Base-by-base conservation (phyloP, 192 early-diverging fungal genomes). In the Backusella circina region DNA sequence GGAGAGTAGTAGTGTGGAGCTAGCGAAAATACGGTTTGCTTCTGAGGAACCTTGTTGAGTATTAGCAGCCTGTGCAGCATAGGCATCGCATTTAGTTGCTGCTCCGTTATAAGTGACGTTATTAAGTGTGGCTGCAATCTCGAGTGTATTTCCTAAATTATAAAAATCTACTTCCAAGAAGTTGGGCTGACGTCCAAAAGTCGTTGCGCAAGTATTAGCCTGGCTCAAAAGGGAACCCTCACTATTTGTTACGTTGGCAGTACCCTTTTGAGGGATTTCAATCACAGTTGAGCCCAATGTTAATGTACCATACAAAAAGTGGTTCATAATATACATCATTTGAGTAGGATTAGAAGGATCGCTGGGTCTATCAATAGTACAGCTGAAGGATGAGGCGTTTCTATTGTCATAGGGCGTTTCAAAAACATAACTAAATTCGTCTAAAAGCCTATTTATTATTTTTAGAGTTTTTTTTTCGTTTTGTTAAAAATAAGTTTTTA, bases 81-180 rank as follows among this genome's bases (percentile, higher is more conserved):
- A 32, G 28, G 64, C 64, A 66, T 61, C 6, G 32, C 77, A 78
- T 32, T 78, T 28, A 5, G 73, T 65, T 30, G 64, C 26, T 7
- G 16, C 18, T 26, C 15, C 36, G 10, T 18, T 57, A 51, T 73
- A 78, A 37, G 77, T 73, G n/a, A 78, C 77, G 47, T 78, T 78
- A 38, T 78, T 78, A 21, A 78, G 28, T 31, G 67, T n/a, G 66
- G 77, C 77, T 28, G 71, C 77, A 54, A 78, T 73, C 8, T 54
- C 26, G 16, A 78, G 47, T 23, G 77, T 73, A 35, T 61, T 70
- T 16, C 92, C 92, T 28, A 84, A 68, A 30, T 94, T 88, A 75
- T 90, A 94, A 83, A 90, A 94, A 76, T 94, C 93, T 5, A 94
- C 88, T 0, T 89, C 85, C 7, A 94, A 75, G 82, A 88, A 94